phyloP scores from a whole-genome alignment of 1,284 basidiomycete species.

The Leccinum subrobustum region DNA sequence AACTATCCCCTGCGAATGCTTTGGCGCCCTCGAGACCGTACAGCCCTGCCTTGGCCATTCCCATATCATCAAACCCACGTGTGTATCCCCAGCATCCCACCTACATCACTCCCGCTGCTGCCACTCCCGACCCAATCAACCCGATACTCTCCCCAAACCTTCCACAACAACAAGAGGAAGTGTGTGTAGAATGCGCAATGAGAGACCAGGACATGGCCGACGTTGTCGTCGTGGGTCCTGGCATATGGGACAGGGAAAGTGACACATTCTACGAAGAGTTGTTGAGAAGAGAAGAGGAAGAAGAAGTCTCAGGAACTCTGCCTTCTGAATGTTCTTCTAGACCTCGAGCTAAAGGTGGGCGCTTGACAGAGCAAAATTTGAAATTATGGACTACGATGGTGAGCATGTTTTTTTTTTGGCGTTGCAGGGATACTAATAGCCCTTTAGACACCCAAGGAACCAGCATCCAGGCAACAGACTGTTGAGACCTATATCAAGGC shows the following conservation, averaged over 20 bases:
- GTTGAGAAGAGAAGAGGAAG: slow-evolving; percentile 70
- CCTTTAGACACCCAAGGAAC: slow-evolving; percentile 74
- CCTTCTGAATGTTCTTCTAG: slow-evolving; percentile 49
- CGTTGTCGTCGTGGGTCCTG: slow-evolving; percentile 83
- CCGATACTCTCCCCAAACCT: slow-evolving; percentile 54
- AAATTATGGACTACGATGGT: slow-evolving; percentile 89
- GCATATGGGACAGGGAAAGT: slow-evolving; percentile 90
- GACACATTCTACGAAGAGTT: slow-evolving; percentile 84
- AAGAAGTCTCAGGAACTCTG: slow-evolving; percentile 50
- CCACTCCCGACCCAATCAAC: slow-evolving; percentile 54
- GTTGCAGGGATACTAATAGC: slow-evolving; percentile 6
- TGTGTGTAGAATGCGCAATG: slow-evolving; percentile 99
- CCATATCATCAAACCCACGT: slow-evolving; percentile 63
- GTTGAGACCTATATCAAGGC: slow-evolving; percentile 68
- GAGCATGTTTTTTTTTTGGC: slow-evolving; percentile 31
- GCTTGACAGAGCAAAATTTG: slow-evolving; percentile 76
- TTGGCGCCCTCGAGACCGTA: slow-evolving; percentile 60
- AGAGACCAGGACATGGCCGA: slow-evolving; percentile 98
- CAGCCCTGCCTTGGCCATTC: slow-evolving; percentile 40
- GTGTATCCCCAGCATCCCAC: slow-evolving; percentile 74
- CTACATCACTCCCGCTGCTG: slow-evolving; percentile 58
- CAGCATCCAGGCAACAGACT: slow-evolving; percentile 72
- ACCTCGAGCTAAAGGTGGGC: slow-evolving; percentile 64
- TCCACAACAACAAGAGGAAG: slow-evolving; percentile 63
- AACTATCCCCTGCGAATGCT: slow-evolving; percentile 28